These are phyloP conservation scores for Taphrina confusa DNA, from an alignment of 1,139 yeast species.

Conservation along the genomic window DNA sequence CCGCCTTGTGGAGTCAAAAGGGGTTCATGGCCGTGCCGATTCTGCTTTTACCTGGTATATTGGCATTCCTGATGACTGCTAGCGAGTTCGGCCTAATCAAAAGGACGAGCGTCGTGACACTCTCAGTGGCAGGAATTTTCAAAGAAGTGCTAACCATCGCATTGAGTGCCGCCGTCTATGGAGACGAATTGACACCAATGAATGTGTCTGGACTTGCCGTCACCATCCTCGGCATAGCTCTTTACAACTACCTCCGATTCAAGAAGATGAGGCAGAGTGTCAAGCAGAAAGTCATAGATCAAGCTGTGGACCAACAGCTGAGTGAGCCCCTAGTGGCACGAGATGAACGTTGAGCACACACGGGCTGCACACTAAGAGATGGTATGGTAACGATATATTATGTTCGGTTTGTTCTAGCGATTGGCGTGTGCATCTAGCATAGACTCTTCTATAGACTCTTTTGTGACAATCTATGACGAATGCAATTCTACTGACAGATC, in stretches of 20 bases:
- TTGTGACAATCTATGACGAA: too few species aligned
- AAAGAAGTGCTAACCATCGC: slow-evolving; percentile 84
- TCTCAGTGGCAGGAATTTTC: slow-evolving; percentile 87
- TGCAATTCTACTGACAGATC: too few species aligned
- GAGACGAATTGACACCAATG: slow-evolving; percentile 66
- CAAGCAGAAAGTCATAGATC: slow-evolving; percentile 11
- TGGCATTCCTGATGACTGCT: slow-evolving; percentile 87
- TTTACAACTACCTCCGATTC: slow-evolving; percentile 60
- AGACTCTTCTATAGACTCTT: too few species aligned
- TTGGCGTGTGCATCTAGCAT: not conserved
- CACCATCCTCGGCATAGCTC: slow-evolving; percentile 74
- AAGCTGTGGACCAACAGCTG: not conserved
- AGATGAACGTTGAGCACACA: not conserved
- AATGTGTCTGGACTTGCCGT: slow-evolving; percentile 74
- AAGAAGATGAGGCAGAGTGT: slow-evolving; percentile 36
- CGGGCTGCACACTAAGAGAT: too few species aligned
- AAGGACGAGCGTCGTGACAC: slow-evolving; percentile 79
- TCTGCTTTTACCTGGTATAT: slow-evolving; percentile 74
- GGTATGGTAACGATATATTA: too few species aligned
- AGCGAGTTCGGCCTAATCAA: slow-evolving; percentile 83
- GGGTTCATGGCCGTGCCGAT: slow-evolving; percentile 57
- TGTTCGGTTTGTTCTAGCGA: not conserved
- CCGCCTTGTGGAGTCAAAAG: slow-evolving; percentile 64
- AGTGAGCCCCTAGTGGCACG: slow-evolving; percentile 10
- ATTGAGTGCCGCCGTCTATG: slow-evolving; percentile 68